A percentile compares a stretch with the other conserved stretches of the same genome.
phyloP scores from a whole-genome alignment of 305 asterid species.

The Fraxinus platypoda region DNA sequence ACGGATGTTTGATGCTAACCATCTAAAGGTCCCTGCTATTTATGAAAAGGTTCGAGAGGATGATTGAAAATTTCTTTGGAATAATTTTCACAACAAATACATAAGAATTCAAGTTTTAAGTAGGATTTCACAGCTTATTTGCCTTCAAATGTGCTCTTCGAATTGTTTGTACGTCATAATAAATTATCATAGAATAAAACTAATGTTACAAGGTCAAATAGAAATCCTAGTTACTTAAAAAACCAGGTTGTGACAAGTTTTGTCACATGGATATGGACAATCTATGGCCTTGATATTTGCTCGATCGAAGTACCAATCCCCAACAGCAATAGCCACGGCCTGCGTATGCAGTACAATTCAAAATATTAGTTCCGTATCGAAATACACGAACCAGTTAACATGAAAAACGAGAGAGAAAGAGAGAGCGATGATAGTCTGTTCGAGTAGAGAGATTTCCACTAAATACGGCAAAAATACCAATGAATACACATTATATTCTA shows the following conservation, averaged over 20 bases:
- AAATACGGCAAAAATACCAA: neutral
- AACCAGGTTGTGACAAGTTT: constrained; percentile 80
- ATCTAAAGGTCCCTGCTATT: too few species aligned
- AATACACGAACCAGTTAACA: too few species aligned
- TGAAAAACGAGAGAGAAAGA: too few species aligned
- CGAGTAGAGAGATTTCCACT: too few species aligned
- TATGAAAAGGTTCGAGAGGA: too few species aligned
- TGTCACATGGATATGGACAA: constrained; percentile 91
- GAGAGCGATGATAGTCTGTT: too few species aligned
- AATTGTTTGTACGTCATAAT: neutral
- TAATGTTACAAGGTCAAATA: neutral
- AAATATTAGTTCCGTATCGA: too few species aligned
- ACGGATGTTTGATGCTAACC: too few species aligned
- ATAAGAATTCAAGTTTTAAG: neutral
- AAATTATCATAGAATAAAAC: neutral
- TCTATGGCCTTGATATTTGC: constrained; percentile 50
- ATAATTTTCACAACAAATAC: neutral
- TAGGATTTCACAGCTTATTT: neutral
- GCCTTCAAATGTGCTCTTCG: neutral
- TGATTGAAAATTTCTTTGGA: too few species aligned
- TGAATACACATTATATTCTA: neutral
- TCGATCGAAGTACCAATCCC: constrained; percentile 83
- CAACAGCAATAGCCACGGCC: constrained; percentile 77
- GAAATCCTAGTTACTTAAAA: constrained; percentile 39
- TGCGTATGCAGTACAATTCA: constrained; percentile 29